phyloP scores from a whole-genome alignment of 176 grass and related monocot species.

The Eragrostis curvula region DNA sequence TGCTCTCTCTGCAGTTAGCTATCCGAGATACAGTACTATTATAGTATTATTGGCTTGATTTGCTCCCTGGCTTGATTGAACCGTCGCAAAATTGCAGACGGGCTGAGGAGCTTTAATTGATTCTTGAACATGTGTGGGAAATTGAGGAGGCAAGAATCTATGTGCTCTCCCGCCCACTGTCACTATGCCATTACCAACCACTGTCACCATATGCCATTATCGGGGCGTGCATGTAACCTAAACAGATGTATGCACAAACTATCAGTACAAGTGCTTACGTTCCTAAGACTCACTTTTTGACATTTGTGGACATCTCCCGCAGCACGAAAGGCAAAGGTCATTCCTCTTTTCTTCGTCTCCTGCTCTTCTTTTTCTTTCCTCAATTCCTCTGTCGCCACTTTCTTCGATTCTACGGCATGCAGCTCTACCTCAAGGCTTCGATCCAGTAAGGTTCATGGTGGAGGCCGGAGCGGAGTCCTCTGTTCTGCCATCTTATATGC shows the following conservation, averaged over 20 bases:
- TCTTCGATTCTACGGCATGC: too few relatives aligned
- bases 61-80: constrained; percentile 13
- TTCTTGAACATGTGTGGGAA: not conserved
- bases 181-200: not conserved
- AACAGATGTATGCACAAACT: not conserved
- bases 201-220: not conserved
- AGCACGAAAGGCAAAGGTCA: too few relatives aligned
- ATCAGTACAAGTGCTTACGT: not conserved
- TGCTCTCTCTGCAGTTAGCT: not conserved
- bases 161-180: not conserved
- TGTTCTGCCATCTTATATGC: too few relatives aligned
- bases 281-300: too few relatives aligned
- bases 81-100: not conserved
- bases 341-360: too few relatives aligned
- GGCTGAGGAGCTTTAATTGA: not conserved
- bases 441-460: too few relatives aligned
- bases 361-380: too few relatives aligned
- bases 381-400: too few relatives aligned
- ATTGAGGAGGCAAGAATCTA: not conserved
- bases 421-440: too few relatives aligned
- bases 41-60: not conserved
- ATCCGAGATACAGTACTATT: not conserved
- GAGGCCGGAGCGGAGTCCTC: too few relatives aligned
- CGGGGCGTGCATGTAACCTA: too few relatives aligned
- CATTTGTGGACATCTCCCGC: too few relatives aligned